Conservation (phyloP, 495 filamentous ascomycete species). For the Thozetella sp. region DNA sequence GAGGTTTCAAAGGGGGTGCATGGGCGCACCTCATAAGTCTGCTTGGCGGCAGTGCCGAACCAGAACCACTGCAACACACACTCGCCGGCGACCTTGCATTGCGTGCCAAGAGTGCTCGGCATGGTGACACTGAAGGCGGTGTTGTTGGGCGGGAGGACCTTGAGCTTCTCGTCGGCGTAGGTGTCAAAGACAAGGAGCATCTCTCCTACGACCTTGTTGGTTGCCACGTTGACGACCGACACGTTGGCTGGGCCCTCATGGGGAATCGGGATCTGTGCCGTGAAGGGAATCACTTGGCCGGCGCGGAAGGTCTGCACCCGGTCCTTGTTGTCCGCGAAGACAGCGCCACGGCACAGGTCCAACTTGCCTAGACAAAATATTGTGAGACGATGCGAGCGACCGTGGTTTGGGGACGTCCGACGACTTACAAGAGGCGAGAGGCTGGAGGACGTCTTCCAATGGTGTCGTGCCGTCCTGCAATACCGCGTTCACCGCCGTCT, state of each 20-base stretch:
- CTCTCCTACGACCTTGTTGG: constrained; percentile 55
- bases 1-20: too few relatives aligned
- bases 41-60: constrained; percentile 63
- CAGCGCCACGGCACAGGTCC: constrained; percentile 66
- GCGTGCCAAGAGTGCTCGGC: constrained; percentile 29
- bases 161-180: constrained; percentile 42
- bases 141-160: constrained; percentile 48
- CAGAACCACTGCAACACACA: constrained; percentile 64
- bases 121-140: constrained; percentile 68
- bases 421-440: constrained; percentile 13
- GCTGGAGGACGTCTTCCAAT: constrained; percentile 12
- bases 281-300: constrained; percentile 60
- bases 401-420: background rate
- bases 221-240: constrained; percentile 62
- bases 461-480: constrained; percentile 53
- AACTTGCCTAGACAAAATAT: constrained; percentile 16
- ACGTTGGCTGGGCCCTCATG: constrained; percentile 72
- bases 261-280: constrained; percentile 47
- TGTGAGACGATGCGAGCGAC: background rate
- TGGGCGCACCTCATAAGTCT: constrained; percentile 79
- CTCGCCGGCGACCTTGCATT: constrained; percentile 56
- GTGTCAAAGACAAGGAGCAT: constrained; percentile 56
- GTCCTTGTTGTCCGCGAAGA: constrained; percentile 66
- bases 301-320: constrained; percentile 60
- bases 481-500: constrained; percentile 58